These are phyloP conservation scores for Paxillus rubicundulus DNA, from an alignment of 768 basidiomycete genomes.

Conservation along the genomic window DNA sequence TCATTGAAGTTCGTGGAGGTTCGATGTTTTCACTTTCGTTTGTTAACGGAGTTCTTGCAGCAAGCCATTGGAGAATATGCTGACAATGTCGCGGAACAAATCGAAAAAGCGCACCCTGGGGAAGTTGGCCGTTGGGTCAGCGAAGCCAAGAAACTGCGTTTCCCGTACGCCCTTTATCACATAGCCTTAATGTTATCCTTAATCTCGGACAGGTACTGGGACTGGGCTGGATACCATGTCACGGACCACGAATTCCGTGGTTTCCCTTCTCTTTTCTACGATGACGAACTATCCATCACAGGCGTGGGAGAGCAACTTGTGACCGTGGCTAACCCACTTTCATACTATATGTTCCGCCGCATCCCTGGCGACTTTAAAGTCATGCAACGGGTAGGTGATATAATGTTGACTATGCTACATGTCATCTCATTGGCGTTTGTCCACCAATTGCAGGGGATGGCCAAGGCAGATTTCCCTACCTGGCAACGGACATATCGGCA, in stretches of 20 bases:
- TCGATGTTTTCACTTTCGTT: not conserved
- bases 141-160: constrained; percentile 24
- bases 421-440: constrained; percentile 2
- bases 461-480: not conserved
- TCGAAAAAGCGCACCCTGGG: constrained; percentile 16
- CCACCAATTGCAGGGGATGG: no score
- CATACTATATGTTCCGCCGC: constrained; percentile 11
- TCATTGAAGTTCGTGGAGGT: constrained; percentile 18
- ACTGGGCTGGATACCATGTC: constrained; percentile 25
- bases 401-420: not conserved
- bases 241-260: constrained; percentile 4
- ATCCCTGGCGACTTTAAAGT: constrained; percentile 21
- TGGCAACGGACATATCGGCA: constrained; percentile 23
- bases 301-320: constrained; percentile 2
- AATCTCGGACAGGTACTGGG: constrained; percentile 24
- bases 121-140: constrained; percentile 19
- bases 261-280: constrained; percentile 20
- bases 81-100: constrained; percentile 22
- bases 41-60: constrained; percentile 4
- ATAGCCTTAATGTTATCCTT: not conserved
- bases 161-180: constrained; percentile 20
- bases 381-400: constrained; percentile 3
- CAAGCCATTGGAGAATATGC: constrained; percentile 29
- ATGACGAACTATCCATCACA: constrained; percentile 9
- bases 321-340: constrained; percentile 19